phyloP scores from a whole-genome alignment of 2,329 filamentous ascomycete genomes.

The Chalaropsis ovoidea region DNA sequence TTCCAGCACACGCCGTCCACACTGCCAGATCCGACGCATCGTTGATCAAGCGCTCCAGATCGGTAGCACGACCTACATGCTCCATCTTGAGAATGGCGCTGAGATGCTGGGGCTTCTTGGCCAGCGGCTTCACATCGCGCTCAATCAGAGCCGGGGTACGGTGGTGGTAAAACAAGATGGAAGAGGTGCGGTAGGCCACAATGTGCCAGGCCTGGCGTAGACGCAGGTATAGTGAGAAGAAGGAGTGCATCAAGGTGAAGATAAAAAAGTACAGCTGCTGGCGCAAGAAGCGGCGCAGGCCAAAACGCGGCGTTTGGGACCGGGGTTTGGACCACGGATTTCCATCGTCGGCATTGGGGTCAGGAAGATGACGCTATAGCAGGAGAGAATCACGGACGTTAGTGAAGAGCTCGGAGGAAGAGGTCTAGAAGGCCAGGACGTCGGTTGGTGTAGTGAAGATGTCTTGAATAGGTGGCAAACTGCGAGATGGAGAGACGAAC shows the following conservation, averaged over 20 bases:
- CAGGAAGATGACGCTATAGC: constrained; percentile 23
- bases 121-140: constrained; percentile 67
- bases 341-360: constrained; percentile 32
- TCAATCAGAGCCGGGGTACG: constrained; percentile 86
- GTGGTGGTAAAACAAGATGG: constrained; percentile 88
- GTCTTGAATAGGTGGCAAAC: not conserved
- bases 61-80: constrained; percentile 56
- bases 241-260: constrained; percentile 60
- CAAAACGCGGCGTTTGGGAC: constrained; percentile 37
- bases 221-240: constrained; percentile 84
- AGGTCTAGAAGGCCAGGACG: not conserved
- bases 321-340: constrained; percentile 30
- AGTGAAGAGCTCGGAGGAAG: constrained; percentile 17
- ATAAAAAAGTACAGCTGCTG: constrained; percentile 55
- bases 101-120: constrained; percentile 69
- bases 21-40: constrained; percentile 86
- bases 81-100: constrained; percentile 75
- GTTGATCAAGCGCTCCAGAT: constrained; percentile 73
- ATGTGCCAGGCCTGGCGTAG: constrained; percentile 69
- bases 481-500: constrained; percentile 13
- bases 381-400: constrained; percentile 3
- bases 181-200: constrained; percentile 64
- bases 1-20: constrained; percentile 85
- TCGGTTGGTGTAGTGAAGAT: not conserved
- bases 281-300: constrained; percentile 51